phyloP scores from a whole-genome alignment of 441 rosid species.

The Isatis lusitanica region DNA sequence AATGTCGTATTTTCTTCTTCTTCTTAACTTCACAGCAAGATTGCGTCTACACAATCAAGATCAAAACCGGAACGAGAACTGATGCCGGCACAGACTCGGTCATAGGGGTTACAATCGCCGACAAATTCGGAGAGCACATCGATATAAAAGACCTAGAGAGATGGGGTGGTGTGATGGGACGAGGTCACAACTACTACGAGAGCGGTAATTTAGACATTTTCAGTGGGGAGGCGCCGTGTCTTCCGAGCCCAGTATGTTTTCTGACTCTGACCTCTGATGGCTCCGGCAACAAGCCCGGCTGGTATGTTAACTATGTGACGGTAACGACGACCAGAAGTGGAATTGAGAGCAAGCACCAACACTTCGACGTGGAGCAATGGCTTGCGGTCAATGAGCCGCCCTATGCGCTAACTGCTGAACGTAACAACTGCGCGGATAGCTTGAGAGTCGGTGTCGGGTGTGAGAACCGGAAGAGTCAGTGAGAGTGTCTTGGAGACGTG shows the following conservation, averaged over 20 bases:
- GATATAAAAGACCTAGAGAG: background rate
- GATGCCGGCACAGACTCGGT: background rate
- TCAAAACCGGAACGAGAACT: background rate
- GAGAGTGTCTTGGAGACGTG: background rate
- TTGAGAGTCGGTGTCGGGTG: too few species aligned
- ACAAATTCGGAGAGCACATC: background rate
- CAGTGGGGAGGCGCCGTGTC: background rate
- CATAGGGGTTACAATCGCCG: background rate
- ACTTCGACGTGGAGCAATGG: background rate
- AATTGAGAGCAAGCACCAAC: background rate
- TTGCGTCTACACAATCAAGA: background rate
- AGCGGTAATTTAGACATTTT: background rate
- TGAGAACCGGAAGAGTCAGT: background rate
- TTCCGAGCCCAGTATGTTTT: background rate
- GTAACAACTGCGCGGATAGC: background rate
- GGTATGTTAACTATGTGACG: background rate
- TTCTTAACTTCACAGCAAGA: background rate
- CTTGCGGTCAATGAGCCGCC: background rate
- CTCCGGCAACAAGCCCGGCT: background rate
- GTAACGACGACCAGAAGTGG: background rate
- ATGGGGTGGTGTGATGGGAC: background rate
- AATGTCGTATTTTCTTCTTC: background rate
- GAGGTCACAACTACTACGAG: background rate
- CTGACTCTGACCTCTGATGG: background rate
- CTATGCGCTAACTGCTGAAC: background rate